These are phyloP conservation scores for Russula lepida DNA, from an alignment of 768 basidiomycete species.

Conservation along the genomic window DNA sequence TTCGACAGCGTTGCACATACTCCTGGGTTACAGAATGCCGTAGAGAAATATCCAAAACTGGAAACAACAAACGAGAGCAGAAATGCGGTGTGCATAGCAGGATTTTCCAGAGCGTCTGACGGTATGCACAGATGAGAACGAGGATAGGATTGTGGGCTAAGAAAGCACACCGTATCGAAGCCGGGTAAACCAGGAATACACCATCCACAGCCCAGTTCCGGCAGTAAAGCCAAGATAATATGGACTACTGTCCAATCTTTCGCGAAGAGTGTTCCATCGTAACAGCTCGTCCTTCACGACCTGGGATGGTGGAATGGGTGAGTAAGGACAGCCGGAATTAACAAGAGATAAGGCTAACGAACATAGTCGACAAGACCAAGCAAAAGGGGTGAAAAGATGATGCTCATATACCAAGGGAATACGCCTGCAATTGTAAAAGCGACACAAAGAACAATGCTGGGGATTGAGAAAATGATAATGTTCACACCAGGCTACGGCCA, in stretches of 20 bases:
- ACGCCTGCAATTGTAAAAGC: not conserved
- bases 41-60: not conserved
- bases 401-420: constrained; percentile 5
- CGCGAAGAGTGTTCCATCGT: not conserved
- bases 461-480: not conserved
- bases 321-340: not conserved
- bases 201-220: not conserved
- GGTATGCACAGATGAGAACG: not conserved
- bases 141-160: not conserved
- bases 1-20: not conserved
- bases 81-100: not conserved
- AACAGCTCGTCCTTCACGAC: not conserved
- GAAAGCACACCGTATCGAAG: constrained; percentile 1
- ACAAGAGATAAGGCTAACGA: not conserved
- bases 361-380: not conserved
- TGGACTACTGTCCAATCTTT: not conserved
- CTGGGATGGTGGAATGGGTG: not conserved
- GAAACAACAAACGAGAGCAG: not conserved
- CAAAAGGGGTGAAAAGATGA: not conserved
- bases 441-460: not conserved
- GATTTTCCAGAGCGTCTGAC: not conserved
- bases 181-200: constrained; percentile 2
- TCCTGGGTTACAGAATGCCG: constrained; percentile 1
- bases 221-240: not conserved
- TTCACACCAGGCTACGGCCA: constrained; percentile 3